Evolutionary conservation across 805 yeast species (phyloP).

Genomic region (Monosporozyma servazzii): DNA sequence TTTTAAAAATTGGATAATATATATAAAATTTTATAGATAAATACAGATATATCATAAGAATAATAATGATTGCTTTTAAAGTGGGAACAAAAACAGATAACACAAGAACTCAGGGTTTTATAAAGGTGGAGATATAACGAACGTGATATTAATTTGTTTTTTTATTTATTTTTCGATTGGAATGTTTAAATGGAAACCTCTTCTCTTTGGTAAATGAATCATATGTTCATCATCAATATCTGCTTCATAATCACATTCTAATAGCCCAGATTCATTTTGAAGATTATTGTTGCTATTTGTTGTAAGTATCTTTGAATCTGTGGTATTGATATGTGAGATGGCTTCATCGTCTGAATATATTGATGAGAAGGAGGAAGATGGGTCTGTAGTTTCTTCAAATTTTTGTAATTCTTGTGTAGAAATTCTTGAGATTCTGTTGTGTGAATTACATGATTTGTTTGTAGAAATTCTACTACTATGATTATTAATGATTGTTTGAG

Average conservation of each 20-base stretch:
- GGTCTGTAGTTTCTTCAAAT: slow-evolving; percentile 20
- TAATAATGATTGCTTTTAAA: too few relatives aligned
- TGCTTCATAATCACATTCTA: slow-evolving; percentile 7
- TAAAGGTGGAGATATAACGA: background rate
- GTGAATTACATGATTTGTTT: background rate
- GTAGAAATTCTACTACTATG: background rate
- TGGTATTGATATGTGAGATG: background rate
- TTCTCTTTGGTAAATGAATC: slow-evolving; percentile 1
- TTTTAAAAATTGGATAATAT: too few relatives aligned
- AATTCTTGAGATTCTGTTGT: slow-evolving; percentile 17
- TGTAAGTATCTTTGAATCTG: background rate
- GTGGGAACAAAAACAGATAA: too few relatives aligned
- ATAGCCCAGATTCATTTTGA: background rate
- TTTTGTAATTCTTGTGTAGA: slow-evolving; percentile 18
- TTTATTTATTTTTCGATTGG: slow-evolving; percentile 11
- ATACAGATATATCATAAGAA: too few relatives aligned
- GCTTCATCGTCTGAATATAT: slow-evolving; percentile 4
- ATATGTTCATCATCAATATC: slow-evolving; percentile 13
- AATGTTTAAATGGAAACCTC: slow-evolving; percentile 18
- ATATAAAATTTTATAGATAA: too few relatives aligned
- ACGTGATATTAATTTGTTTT: background rate
- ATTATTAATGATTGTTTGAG: background rate
- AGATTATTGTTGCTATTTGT: background rate
- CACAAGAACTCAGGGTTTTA: too few relatives aligned
- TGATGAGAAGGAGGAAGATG: slow-evolving; percentile 11